Conservation (phyloP, 2,329 filamentous ascomycete species). For the Penicillium sp. region DNA sequence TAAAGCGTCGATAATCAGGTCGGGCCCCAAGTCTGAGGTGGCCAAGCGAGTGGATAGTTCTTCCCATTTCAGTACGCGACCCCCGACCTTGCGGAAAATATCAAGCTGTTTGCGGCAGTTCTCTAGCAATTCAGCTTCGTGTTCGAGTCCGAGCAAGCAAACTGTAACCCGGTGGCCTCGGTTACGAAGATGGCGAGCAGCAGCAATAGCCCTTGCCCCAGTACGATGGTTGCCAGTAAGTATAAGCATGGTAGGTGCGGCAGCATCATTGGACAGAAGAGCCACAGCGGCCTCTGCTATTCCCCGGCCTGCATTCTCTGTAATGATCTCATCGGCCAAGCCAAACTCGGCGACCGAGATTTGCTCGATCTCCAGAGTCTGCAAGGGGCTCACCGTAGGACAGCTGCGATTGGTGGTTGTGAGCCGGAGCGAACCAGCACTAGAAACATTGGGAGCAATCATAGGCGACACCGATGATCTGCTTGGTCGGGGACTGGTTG, state of each 20-base stretch:
- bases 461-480: constrained; percentile 44
- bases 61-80: constrained; percentile 63
- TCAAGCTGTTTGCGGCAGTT: constrained; percentile 77
- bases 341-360: constrained; percentile 84
- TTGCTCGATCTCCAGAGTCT: constrained; percentile 90
- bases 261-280: constrained; percentile 57
- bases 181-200: constrained; percentile 81
- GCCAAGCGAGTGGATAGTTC: constrained; percentile 51
- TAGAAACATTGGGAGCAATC: constrained; percentile 34
- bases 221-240: constrained; percentile 95
- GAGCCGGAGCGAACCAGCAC: constrained; percentile 49
- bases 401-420: constrained; percentile 54
- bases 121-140: constrained; percentile 75
- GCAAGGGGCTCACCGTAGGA: constrained; percentile 63
- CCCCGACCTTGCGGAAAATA: constrained; percentile 79
- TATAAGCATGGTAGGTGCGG: constrained; percentile 63
- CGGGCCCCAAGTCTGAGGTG: constrained; percentile 62
- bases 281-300: constrained; percentile 78
- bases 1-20: constrained; percentile 83
- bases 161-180: constrained; percentile 77
- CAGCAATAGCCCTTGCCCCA: constrained; percentile 78
- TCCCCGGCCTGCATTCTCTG: constrained; percentile 84
- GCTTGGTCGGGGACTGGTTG: constrained; percentile 39
- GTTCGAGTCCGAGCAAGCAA: constrained; percentile 80
- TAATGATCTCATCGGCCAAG: constrained; percentile 83